phyloP scores from a whole-genome alignment of 176 grass and related monocot species.

The Poa pratensis region DNA sequence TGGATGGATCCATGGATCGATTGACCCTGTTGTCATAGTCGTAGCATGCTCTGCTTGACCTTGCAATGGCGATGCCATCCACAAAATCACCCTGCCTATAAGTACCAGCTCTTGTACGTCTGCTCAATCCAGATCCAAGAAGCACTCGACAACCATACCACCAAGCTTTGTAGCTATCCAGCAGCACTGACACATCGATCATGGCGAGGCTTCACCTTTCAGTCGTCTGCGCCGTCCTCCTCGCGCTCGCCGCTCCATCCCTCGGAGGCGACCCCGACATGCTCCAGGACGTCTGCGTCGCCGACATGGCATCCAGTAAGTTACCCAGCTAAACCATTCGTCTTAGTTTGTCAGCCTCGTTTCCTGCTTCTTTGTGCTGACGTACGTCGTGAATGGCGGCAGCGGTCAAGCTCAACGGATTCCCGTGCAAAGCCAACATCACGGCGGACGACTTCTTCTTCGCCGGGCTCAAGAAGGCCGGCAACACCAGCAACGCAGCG shows the following conservation, averaged over 20 bases:
- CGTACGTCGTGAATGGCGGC: neutral
- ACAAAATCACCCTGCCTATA: slow-evolving; percentile 5
- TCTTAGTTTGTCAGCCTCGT: neutral
- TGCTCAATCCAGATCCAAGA: slow-evolving; percentile 9
- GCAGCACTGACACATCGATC: neutral
- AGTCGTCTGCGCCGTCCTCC: slow-evolving; percentile 25
- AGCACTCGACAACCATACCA: neutral
- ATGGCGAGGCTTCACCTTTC: slow-evolving; percentile 42
- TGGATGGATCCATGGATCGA: too few species aligned
- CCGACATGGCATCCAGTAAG: slow-evolving; percentile 60
- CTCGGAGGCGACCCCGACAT: slow-evolving; percentile 68
- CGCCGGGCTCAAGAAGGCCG: slow-evolving; percentile 36
- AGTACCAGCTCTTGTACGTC: slow-evolving; percentile 19
- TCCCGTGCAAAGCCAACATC: slow-evolving; percentile 71
- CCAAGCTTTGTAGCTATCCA: neutral
- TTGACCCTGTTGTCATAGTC: neutral
- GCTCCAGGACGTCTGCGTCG: slow-evolving; percentile 90
- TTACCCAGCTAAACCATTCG: neutral
- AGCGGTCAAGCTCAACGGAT: slow-evolving; percentile 76
- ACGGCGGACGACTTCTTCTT: slow-evolving; percentile 77
- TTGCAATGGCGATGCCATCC: neutral
- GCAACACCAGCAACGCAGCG: slow-evolving; percentile 58
- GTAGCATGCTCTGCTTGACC: neutral
- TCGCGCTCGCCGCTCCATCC: slow-evolving; percentile 27
- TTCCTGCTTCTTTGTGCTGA: neutral